Evolutionary conservation across 306 rosid genomes (phyloP), one percentile per base, ranked within the genome.

Genomic region (Styphnolobium japonicum): DNA sequence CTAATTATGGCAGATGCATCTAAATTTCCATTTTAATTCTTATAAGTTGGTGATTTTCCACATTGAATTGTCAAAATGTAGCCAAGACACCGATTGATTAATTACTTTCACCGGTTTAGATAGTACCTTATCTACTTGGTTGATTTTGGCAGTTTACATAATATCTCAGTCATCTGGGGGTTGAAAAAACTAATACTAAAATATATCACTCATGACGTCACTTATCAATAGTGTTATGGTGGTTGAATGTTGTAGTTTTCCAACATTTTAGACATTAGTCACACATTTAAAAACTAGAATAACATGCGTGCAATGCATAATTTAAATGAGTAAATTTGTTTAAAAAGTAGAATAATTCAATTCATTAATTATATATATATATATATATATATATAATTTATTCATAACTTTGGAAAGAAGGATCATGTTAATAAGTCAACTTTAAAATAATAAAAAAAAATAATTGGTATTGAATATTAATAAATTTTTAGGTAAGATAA

Each of bases 151-250:
- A 57, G 18, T 60, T 48, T 27, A 25, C 63, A 36, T 37, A 66
- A 14, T n/a, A n/a, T 12, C 4, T 14, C 2, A 14, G 73, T 67
- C 73, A 43, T 43, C 12, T 23, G 8, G 3, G 3, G 73, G 23
- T 14, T 18, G 74, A 45, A 68, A 45, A 68, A 25, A 15, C 25
- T 10, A 45, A 7, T 15, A 7, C 40, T 3, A 45, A 27, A 27
- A 25, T 67, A 8, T 25, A 68, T 68, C 74, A 68, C 15, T n/a
- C 74, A 10, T 68, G 74, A 68, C 74, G 27, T 68, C 74, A 68
- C 53, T 68, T 11, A 22, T 67, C 0, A 42, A 40, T 22, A 45
- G 5, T 45, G 4, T 12, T 2, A 45, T 10, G 36, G 10, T 12
- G 14, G 36, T 15, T 21, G 53, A 12, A 42, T 22, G 12, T 40